Evolutionary conservation across 176 grass and related monocot genomes (phyloP).

Genomic region (Musa itinerans): DNA sequence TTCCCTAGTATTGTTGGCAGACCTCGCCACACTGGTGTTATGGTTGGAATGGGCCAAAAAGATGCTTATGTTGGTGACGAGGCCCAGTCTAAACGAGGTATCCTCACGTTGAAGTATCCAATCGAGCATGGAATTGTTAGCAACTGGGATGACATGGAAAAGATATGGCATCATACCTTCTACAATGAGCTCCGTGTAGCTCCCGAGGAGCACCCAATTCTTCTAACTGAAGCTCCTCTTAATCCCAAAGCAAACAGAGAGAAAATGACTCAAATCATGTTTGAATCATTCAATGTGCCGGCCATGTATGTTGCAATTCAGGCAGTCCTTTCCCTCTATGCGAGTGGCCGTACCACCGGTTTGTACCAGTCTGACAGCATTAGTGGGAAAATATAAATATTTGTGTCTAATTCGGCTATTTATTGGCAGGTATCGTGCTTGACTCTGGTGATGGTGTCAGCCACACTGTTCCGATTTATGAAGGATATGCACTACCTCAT

Average conservation of each 20-base stretch:
- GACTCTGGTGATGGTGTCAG: constrained; percentile 13
- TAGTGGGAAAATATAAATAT: not conserved
- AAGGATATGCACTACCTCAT: constrained; percentile 17
- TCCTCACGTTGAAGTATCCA: constrained; percentile 11
- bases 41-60: constrained; percentile 17
- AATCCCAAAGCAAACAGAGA: constrained; percentile 12
- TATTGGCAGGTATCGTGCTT: not conserved
- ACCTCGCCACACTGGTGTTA: constrained; percentile 9
- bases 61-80: constrained; percentile 19
- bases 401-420: not conserved
- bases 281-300: constrained; percentile 7
- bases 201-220: constrained; percentile 7
- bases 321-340: constrained; percentile 9
- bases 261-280: constrained; percentile 18
- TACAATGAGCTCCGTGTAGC: constrained; percentile 10
- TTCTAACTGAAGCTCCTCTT: constrained; percentile 6
- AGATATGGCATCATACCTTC: constrained; percentile 12
- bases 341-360: constrained; percentile 7
- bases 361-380: not conserved
- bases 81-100: constrained; percentile 11
- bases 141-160: constrained; percentile 12
- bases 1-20: constrained; percentile 8
- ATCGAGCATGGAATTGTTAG: constrained; percentile 18
- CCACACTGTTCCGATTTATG: constrained; percentile 14
- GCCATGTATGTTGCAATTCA: constrained; percentile 17